Conservation (phyloP, 148 eudicot species). For the Cornus kousa region DNA sequence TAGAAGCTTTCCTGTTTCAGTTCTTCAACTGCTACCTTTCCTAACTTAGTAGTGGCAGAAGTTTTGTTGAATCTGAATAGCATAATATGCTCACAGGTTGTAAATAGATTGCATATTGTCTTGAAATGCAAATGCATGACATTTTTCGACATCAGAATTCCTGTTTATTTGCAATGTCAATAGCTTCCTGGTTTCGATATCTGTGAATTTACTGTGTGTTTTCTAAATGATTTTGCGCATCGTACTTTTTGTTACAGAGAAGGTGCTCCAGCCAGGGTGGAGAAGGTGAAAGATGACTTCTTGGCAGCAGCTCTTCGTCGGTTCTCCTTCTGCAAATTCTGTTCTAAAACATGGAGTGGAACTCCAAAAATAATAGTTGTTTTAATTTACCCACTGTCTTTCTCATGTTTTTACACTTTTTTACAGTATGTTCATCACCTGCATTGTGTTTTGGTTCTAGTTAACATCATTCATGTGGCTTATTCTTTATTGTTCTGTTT, state of each 20-base stretch:
- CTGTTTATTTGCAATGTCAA: neutral
- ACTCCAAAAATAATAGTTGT: conserved; percentile 18
- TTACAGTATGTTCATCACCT: conserved; percentile 34
- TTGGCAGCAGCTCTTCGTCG: conserved; percentile 5
- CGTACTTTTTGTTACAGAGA: conserved; percentile 35
- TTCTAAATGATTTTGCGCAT: neutral
- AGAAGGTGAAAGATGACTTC: conserved; percentile 37
- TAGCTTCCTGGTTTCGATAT: neutral
- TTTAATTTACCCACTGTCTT: conserved; percentile 9
- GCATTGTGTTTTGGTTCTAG: conserved; percentile 19
- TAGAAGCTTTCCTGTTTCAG: neutral
- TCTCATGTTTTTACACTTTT: neutral
- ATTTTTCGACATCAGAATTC: neutral
- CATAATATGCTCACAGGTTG: too few relatives aligned
- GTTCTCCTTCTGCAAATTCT: conserved; percentile 15
- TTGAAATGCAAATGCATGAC: neutral
- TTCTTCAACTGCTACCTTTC: too few relatives aligned
- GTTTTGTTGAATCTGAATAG: too few relatives aligned
- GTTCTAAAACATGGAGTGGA: conserved; percentile 6
- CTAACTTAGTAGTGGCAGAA: too few relatives aligned
- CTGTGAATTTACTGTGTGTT: neutral
- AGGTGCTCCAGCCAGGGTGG: conserved; percentile 57
- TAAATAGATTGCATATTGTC: neutral
- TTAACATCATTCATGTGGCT: conserved; percentile 19
- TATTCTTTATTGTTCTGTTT: conserved; percentile 16